Conservation (phyloP, 116 monocot genomes). For the Posidonia oceanica region DNA sequence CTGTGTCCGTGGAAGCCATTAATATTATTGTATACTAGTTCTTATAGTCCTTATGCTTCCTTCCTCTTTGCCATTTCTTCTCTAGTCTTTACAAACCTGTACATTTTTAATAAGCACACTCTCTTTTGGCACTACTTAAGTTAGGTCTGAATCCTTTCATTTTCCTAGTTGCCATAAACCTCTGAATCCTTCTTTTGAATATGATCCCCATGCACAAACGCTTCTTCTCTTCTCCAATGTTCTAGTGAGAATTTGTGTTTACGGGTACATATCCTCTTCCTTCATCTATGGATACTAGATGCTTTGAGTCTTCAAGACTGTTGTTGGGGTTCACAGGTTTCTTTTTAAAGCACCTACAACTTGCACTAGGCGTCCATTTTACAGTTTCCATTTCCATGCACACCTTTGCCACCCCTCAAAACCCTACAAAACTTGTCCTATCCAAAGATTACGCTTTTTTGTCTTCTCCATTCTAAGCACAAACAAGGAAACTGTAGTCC, state of each 20-base stretch:
- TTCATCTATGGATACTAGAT: not conserved
- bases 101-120: not conserved
- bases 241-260: constrained; percentile 2
- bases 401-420: not conserved
- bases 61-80: constrained; percentile 13
- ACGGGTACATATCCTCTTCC: not conserved
- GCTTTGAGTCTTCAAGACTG: not conserved
- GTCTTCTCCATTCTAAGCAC: not conserved
- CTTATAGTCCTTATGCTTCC: not conserved
- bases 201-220: not conserved
- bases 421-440: constrained; percentile 4
- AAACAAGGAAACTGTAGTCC: constrained; percentile 6
- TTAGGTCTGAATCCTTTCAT: not conserved
- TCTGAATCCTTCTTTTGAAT: not conserved
- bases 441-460: constrained; percentile 2
- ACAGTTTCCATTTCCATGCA: constrained; percentile 10
- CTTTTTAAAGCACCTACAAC: not conserved
- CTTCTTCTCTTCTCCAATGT: not conserved
- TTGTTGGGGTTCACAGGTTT: not conserved
- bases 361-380: not conserved
- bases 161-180: not conserved
- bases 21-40: not conserved
- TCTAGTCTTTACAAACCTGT: not conserved
- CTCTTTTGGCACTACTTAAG: not conserved
- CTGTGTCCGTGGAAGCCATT: not conserved